phyloP scores from a whole-genome alignment of 208 protist genomes.

The Acanthamoeba lenticulata region DNA sequence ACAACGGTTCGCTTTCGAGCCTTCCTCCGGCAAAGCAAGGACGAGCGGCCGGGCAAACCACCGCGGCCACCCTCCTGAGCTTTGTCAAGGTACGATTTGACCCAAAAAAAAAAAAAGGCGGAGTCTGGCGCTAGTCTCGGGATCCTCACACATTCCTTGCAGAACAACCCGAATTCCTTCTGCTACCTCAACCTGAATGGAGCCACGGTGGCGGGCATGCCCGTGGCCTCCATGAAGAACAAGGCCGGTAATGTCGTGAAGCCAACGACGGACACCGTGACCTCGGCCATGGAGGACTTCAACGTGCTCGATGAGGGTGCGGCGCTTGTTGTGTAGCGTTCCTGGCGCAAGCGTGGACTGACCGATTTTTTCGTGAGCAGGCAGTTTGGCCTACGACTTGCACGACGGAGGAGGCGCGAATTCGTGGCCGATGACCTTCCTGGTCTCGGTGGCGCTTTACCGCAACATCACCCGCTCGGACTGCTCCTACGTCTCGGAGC shows the following conservation, averaged over 20 bases:
- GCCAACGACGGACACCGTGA: background rate
- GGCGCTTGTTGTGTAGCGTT: too few species aligned
- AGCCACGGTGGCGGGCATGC: background rate
- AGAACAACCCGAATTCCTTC: background rate
- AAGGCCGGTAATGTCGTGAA: background rate
- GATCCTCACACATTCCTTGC: background rate
- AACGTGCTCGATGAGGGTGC: background rate
- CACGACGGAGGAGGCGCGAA: background rate
- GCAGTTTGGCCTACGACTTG: background rate
- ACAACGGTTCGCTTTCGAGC: background rate
- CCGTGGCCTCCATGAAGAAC: background rate
- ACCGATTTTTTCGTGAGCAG: too few species aligned
- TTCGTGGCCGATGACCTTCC: background rate
- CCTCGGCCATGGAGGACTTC: background rate
- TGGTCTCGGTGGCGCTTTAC: background rate
- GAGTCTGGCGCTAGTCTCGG: background rate
- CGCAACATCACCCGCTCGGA: background rate
- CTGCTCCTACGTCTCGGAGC: constrained; percentile 6
- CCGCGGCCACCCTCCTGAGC: background rate
- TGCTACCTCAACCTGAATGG: constrained; percentile 29
- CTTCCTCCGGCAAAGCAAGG: background rate
- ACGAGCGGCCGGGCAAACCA: background rate
- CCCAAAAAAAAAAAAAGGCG: background rate
- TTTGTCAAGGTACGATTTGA: background rate
- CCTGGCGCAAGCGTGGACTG: too few species aligned